Evolutionary conservation across 129 eudicot genomes (phyloP), one percentile per base, ranked within the genome.

Genomic region (Chrysanthemum lavandulifolium): DNA sequence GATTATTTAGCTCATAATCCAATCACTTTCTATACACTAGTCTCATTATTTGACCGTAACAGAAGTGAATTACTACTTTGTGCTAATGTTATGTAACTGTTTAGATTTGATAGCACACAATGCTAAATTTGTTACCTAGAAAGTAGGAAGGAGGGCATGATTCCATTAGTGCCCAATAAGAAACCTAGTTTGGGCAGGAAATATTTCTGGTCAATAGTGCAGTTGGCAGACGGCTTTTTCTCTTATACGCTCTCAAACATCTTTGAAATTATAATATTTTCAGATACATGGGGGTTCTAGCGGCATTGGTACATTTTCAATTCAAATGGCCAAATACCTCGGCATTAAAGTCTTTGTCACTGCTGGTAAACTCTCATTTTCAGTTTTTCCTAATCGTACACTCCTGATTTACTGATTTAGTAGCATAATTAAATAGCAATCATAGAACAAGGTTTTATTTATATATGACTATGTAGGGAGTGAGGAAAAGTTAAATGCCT

Each of bases 281-380:
- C 95, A 94, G 98, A 74, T 94, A 62, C 98, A 94, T 75, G 98
- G 98, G 51, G 98, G 98, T 64, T 88, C 97, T 75, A 90, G 98
- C 43, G 98, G 97, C 69, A 90, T 94, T 73, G 98, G 98, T 36
- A 94, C 98, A 53, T 94, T 94, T 83, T 96, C 98, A 0, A 94
- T 94, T 82, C 98, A 94, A 77, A 83, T 94, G 51, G 97, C 97
- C 21, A 90, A 90, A 82, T 83, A 86, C 84, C 69, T 55, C 1
- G 96, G 96, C 51, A 62, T 82, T 65, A 90, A 78, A 80, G 98
- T 94, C 33, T 90, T 94, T 77, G 82, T 90, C 68, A 94, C 98
- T 25, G 98, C 98, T 87, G 98, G 97, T 94, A 49, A 59, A 18
- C 54, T 31, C 29, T 55, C 5, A 10, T 62, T 45, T 63, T 63